phyloP scores from a whole-genome alignment of 345 rosid species.

The Linum usitatissimum region DNA sequence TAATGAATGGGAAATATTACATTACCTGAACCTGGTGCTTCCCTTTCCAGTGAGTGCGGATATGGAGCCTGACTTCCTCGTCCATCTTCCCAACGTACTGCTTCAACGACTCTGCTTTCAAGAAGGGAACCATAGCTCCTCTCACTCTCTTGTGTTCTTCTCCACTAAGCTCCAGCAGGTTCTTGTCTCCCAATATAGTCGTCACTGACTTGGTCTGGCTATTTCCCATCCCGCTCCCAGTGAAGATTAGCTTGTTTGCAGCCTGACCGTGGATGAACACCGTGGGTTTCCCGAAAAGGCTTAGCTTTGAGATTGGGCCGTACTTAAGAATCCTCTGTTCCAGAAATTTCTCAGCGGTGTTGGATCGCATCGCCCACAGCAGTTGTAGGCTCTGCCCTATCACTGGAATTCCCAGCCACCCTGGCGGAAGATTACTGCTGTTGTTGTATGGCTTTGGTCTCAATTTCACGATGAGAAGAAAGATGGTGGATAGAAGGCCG shows the following conservation, averaged over 20 bases:
- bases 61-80: constrained; percentile 34
- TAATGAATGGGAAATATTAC: too few relatives aligned
- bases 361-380: constrained; percentile 33
- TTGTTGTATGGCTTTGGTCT: background rate
- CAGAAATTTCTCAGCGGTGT: constrained; percentile 36
- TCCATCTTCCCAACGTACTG: constrained; percentile 41
- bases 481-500: constrained; percentile 19
- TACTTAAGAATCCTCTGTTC: constrained; percentile 23
- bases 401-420: constrained; percentile 44
- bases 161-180: constrained; percentile 26
- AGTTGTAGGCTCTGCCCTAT: constrained; percentile 46
- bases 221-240: constrained; percentile 17
- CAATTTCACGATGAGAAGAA: constrained; percentile 20
- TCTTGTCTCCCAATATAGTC: constrained; percentile 27
- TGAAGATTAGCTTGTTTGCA: constrained; percentile 39
- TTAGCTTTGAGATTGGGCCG: constrained; percentile 41
- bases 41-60: constrained; percentile 33
- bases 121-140: constrained; percentile 29
- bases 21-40: constrained; percentile 29
- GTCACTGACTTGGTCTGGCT: constrained; percentile 25
- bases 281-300: constrained; percentile 34
- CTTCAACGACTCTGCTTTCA: constrained; percentile 52
- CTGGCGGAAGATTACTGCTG: constrained; percentile 34
- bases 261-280: constrained; percentile 41
- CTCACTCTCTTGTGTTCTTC: constrained; percentile 40